Conservation (phyloP, 2,329 filamentous ascomycete genomes). For the Fusarium continuum region DNA sequence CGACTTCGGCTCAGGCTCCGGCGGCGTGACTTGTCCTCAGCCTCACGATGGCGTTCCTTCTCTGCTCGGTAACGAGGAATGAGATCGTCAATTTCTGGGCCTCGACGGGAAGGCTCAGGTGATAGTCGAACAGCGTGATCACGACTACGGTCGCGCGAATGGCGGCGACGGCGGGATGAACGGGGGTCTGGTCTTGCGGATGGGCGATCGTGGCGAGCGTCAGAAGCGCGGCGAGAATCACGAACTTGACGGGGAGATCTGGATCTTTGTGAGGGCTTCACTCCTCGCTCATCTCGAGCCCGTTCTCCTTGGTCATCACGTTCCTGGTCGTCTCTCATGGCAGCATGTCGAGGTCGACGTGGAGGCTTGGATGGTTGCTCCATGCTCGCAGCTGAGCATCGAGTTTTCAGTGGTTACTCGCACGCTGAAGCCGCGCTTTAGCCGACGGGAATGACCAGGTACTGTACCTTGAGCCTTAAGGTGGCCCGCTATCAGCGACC, state of each 20-base stretch:
- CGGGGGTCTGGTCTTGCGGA: conserved; percentile 46
- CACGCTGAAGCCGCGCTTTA: conserved; percentile 53
- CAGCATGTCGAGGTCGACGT: conserved; percentile 52
- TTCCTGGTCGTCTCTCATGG: conserved; percentile 53
- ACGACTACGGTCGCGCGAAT: conserved; percentile 52
- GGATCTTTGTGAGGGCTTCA: conserved; percentile 46
- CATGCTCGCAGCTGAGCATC: conserved; percentile 45
- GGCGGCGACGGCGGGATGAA: conserved; percentile 50
- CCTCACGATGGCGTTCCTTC: conserved; percentile 45
- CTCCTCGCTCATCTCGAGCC: conserved; percentile 49
- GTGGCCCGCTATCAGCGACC: conserved; percentile 35
- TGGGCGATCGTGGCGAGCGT: conserved; percentile 47
- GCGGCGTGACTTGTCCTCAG: conserved; percentile 46
- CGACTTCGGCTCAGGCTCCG: conserved; percentile 49
- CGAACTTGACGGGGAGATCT: conserved; percentile 45
- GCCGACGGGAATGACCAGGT: conserved; percentile 45
- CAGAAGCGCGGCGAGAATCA: conserved; percentile 44
- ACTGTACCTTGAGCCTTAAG: conserved; percentile 18
- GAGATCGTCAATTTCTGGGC: conserved; percentile 48
- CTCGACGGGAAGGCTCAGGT: conserved; percentile 42
- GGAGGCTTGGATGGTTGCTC: conserved; percentile 46
- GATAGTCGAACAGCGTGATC: conserved; percentile 44
- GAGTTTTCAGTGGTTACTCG: conserved; percentile 52
- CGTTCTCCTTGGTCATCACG: conserved; percentile 50
- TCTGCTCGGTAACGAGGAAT: conserved; percentile 51